Conservation (phyloP, 2,329 filamentous ascomycete genomes). For the Talaromyces islandicus region DNA sequence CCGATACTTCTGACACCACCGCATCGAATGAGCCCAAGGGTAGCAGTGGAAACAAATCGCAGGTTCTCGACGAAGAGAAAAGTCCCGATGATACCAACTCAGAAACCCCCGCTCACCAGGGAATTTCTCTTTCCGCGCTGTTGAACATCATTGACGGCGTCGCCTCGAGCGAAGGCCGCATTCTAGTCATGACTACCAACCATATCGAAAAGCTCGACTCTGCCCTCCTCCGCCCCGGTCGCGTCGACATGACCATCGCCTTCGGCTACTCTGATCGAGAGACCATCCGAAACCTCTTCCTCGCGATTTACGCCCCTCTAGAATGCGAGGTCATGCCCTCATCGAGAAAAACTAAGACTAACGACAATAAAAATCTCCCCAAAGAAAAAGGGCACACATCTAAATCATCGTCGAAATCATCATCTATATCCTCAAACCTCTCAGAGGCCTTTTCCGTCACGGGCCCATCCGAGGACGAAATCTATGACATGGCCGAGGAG, state of each 20-base stretch:
- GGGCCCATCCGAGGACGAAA: constrained; percentile 12
- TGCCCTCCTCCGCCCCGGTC: constrained; percentile 59
- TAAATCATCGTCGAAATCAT: neutral
- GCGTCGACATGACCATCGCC: constrained; percentile 59
- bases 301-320: constrained; percentile 29
- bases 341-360: neutral
- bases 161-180: constrained; percentile 61
- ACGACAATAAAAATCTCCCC: neutral
- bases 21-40: neutral
- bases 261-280: constrained; percentile 42
- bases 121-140: constrained; percentile 61
- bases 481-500: constrained; percentile 20
- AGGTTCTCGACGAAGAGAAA: constrained; percentile 13
- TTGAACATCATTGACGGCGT: constrained; percentile 68
- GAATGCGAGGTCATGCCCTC: constrained; percentile 20
- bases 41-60: neutral
- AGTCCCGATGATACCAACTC: constrained; percentile 1
- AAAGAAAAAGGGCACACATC: neutral
- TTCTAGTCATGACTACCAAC: constrained; percentile 71
- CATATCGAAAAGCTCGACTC: constrained; percentile 58
- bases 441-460: constrained; percentile 1
- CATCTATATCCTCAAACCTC: neutral
- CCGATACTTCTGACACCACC: neutral
- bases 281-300: constrained; percentile 35
- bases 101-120: constrained; percentile 16